phyloP scores from a whole-genome alignment of 805 yeast species.

The Debaryomyces maramus region DNA sequence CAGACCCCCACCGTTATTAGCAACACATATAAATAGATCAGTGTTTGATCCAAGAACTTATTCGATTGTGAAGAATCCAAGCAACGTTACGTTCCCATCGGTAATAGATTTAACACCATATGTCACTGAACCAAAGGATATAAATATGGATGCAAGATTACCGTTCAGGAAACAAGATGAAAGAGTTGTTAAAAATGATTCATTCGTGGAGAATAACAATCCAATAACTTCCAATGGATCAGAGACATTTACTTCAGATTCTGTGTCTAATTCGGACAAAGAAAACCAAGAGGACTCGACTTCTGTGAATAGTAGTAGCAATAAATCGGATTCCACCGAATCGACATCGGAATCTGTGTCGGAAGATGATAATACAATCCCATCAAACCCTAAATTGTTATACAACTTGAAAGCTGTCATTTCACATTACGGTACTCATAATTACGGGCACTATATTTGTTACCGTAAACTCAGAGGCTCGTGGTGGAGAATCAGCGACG shows the following conservation, averaged over 20 bases:
- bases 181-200: slow-evolving; percentile 1
- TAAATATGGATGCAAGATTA: slow-evolving; percentile 76
- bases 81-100: slow-evolving; percentile 76
- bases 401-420: slow-evolving; percentile 83
- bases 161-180: slow-evolving; percentile 68
- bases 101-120: slow-evolving; percentile 65
- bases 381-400: slow-evolving; percentile 44
- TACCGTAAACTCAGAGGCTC: slow-evolving; percentile 76
- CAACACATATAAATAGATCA: slow-evolving; percentile 88
- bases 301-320: background rate
- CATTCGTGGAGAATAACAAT: background rate
- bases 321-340: slow-evolving; percentile 3
- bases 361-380: slow-evolving; percentile 7
- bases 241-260: background rate
- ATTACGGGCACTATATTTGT: slow-evolving; percentile 95
- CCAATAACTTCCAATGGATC: background rate
- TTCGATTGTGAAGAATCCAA: slow-evolving; percentile 78
- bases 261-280: slow-evolving; percentile 10
- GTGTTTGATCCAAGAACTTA: slow-evolving; percentile 89
- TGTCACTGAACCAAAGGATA: slow-evolving; percentile 66
- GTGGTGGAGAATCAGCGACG: slow-evolving; percentile 97
- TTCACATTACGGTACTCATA: slow-evolving; percentile 92
- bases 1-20: slow-evolving; percentile 78
- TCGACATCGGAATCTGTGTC: background rate
- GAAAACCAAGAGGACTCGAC: slow-evolving; percentile 10